Conservation (phyloP, 2,329 filamentous ascomycete genomes). For the Hypoxylon sp. region DNA sequence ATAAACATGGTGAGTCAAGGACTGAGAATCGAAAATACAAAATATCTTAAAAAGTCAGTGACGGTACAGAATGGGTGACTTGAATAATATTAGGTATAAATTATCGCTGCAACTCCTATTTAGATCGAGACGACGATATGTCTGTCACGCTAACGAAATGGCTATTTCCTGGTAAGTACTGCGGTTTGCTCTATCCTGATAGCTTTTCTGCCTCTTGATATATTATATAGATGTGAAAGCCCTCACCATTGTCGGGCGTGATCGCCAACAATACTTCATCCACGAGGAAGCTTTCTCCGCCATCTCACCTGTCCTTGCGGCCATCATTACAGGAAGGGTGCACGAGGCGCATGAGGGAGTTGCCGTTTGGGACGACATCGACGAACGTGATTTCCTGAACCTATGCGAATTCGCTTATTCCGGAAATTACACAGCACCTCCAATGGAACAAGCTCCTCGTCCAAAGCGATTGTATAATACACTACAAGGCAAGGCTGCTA, state of each 20-base stretch:
- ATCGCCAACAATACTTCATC: constrained; percentile 1
- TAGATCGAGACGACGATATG: not conserved
- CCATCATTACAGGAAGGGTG: not conserved
- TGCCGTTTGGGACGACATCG: not conserved
- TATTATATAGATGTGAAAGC: too few species aligned
- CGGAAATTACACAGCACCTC: not conserved
- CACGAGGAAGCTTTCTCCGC: not conserved
- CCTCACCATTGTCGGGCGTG: not conserved
- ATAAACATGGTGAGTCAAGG: too few species aligned
- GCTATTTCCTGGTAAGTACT: not conserved
- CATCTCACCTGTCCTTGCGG: constrained; percentile 1
- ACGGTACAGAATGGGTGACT: not conserved
- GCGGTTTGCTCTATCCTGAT: not conserved
- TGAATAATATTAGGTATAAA: not conserved
- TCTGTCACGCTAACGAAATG: not conserved
- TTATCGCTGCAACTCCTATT: not conserved
- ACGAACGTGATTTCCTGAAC: not conserved
- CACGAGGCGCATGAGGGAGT: not conserved
- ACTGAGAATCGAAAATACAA: not conserved
- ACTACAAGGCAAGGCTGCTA: not conserved
- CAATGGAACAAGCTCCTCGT: not conserved
- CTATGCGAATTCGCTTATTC: constrained; percentile 11
- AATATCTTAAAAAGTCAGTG: not conserved
- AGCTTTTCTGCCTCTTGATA: not conserved
- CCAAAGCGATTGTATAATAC: not conserved